A percentile compares a stretch with the other conserved stretches of the same genome.
These are phyloP conservation scores for Hanseniaspora occidentalis DNA, from an alignment of 805 yeast species.

Conservation along the genomic window DNA sequence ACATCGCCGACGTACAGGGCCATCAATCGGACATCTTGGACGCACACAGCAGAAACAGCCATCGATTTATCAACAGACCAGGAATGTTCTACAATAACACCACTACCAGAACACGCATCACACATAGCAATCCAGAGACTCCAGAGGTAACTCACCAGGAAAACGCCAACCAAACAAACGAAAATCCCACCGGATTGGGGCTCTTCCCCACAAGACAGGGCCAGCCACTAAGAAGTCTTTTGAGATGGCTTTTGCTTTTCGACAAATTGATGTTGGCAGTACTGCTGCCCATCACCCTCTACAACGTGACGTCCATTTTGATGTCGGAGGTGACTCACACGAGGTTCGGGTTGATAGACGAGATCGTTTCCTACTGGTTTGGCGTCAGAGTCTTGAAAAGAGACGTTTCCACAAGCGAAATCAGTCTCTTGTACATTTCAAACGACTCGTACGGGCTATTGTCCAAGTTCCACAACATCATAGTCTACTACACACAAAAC, in stretches of 20 bases:
- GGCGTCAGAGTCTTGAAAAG: conserved; percentile 11
- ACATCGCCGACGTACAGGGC: too few relatives aligned
- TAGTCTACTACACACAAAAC: conserved; percentile 15
- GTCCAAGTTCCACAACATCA: conserved; percentile 20
- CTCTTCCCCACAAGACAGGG: not conserved
- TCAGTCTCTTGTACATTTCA: not conserved
- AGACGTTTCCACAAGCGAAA: not conserved
- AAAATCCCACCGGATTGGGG: too few relatives aligned
- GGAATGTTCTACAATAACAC: too few relatives aligned
- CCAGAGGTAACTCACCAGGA: too few relatives aligned
- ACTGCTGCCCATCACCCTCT: conserved; percentile 22
- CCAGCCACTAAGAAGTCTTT: conserved; percentile 14
- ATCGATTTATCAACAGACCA: too few relatives aligned
- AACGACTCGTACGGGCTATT: not conserved
- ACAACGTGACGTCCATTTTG: conserved; percentile 19
- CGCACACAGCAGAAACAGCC: too few relatives aligned
- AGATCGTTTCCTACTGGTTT: conserved; percentile 16
- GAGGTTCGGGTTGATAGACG: conserved; percentile 17
- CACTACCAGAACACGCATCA: too few relatives aligned
- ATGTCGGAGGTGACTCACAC: conserved; percentile 20
- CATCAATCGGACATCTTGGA: too few relatives aligned
- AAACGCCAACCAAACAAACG: too few relatives aligned
- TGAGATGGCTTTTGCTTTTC: conserved; percentile 17
- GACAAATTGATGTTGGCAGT: conserved; percentile 19
- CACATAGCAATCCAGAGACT: too few relatives aligned